Evolutionary conservation across 169 alveolate species (phyloP).

Genomic region (Cystoisospora suis): DNA sequence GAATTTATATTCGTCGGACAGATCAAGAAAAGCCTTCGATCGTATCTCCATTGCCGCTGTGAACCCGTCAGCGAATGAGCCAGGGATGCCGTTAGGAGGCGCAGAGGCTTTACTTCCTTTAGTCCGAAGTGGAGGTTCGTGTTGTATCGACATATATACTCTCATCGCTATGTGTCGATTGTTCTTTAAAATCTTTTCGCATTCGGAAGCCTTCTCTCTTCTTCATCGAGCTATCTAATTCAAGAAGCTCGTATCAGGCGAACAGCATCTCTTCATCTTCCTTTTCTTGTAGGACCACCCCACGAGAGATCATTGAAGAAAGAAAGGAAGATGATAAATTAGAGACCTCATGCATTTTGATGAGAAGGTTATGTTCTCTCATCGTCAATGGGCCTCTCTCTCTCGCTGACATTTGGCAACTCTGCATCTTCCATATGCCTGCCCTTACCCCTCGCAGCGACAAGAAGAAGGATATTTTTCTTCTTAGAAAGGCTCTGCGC

Average conservation of each 20-base stretch:
- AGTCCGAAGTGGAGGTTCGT: background rate
- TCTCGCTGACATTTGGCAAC: no score
- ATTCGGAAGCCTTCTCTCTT: background rate
- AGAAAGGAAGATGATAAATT: no score
- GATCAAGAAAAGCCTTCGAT: background rate
- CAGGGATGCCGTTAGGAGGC: constrained; percentile 27
- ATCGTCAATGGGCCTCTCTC: no score
- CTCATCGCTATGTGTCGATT: background rate
- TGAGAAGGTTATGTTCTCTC: no score
- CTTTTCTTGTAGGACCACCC: no score
- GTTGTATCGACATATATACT: constrained; percentile 18
- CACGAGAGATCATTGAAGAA: no score
- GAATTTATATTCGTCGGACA: background rate
- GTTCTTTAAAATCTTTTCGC: background rate
- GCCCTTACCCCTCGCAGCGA: no score
- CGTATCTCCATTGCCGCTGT: background rate
- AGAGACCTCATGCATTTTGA: no score
- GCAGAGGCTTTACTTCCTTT: background rate
- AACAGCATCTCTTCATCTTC: no score
- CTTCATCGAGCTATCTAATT: background rate
- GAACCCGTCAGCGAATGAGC: background rate
- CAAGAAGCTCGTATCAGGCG: background rate
- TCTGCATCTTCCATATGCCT: no score
- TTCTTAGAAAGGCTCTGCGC: no score
- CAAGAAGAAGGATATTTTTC: no score